Evolutionary conservation across 1,284 basidiomycete genomes (phyloP).

Genomic region (Ganoderma lingzhi): DNA sequence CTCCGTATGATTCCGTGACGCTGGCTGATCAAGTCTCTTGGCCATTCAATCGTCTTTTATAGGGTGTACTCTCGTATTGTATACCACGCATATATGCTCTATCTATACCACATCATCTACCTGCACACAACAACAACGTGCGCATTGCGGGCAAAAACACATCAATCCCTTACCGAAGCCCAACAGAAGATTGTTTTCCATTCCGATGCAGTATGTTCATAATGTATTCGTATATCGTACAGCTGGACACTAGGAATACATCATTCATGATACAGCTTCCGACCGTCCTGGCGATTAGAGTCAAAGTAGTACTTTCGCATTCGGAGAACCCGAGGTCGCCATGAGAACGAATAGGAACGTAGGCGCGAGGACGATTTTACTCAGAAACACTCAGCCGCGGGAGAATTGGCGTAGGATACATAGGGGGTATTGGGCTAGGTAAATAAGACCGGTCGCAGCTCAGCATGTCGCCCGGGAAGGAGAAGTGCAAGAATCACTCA

Average conservation of each 20-base stretch:
- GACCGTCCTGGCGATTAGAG: not conserved
- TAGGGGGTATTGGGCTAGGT: constrained; percentile 3
- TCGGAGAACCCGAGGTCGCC: not conserved
- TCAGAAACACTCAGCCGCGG: constrained; percentile 1
- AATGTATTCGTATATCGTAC: constrained; percentile 1
- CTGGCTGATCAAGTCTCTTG: not conserved
- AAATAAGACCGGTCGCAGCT: constrained; percentile 15
- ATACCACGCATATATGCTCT: not conserved
- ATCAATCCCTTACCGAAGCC: no score
- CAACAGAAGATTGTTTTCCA: no score
- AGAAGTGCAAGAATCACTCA: constrained; percentile 25
- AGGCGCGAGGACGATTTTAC: not conserved
- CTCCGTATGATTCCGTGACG: not conserved
- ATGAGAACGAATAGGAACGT: not conserved
- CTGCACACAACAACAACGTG: not conserved
- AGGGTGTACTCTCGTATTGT: not conserved
- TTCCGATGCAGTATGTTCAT: not conserved
- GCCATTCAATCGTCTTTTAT: not conserved
- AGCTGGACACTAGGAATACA: not conserved
- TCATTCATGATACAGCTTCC: not conserved
- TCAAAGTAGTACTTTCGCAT: not conserved
- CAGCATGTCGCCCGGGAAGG: constrained; percentile 10
- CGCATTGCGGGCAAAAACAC: no score
- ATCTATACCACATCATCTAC: not conserved
- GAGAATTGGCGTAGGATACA: constrained; percentile 2